A percentile compares a stretch with the other conserved stretches of the same genome.
Evolutionary conservation across 352 stramenopile species (phyloP).

Genomic region (Globisporangium paroecandrum): DNA sequence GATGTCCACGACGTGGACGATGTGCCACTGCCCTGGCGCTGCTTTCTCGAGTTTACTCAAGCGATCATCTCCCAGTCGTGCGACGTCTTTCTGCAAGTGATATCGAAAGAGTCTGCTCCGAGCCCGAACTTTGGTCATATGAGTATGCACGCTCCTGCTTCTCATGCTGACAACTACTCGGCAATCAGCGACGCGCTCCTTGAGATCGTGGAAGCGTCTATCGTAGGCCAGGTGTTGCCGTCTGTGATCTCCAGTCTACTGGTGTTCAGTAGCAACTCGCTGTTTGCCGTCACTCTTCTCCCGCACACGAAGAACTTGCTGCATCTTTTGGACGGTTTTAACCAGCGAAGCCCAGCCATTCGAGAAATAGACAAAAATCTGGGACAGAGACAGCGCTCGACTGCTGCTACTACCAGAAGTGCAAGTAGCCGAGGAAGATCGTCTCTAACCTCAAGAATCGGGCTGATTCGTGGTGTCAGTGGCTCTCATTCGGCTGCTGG

Average conservation of each 20-base stretch:
- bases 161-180: neutral
- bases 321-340: constrained; percentile 44
- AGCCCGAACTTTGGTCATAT: constrained; percentile 26
- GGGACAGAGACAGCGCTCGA: constrained; percentile 15
- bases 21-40: constrained; percentile 39
- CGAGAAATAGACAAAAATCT: constrained; percentile 26
- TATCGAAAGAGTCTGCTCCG: constrained; percentile 23
- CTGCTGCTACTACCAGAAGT: neutral
- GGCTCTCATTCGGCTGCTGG: neutral
- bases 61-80: constrained; percentile 25
- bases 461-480: neutral
- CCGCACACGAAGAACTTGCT: constrained; percentile 42
- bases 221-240: constrained; percentile 57
- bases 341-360: constrained; percentile 20
- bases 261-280: constrained; percentile 49
- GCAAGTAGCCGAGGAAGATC: neutral
- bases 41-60: constrained; percentile 44
- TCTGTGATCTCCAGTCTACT: constrained; percentile 51
- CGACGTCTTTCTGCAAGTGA: constrained; percentile 31
- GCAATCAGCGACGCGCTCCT: constrained; percentile 15
- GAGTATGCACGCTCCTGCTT: neutral
- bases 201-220: constrained; percentile 31
- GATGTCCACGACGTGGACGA: constrained; percentile 22
- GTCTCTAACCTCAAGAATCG: neutral
- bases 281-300: constrained; percentile 51